phyloP scores from a whole-genome alignment of 768 basidiomycete genomes.

The Suillus luteus region DNA sequence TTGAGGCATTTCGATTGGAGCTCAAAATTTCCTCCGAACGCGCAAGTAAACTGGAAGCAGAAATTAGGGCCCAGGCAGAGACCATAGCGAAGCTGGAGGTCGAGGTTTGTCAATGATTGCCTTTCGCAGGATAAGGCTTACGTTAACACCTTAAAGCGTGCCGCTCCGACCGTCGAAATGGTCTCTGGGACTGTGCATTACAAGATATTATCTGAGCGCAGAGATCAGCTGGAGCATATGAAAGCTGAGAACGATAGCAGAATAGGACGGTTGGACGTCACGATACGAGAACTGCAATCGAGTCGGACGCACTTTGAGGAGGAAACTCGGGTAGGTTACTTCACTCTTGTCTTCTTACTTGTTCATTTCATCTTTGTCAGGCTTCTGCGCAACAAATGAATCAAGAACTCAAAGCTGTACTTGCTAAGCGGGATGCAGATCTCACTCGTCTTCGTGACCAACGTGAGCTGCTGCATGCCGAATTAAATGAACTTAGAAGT shows the following conservation, averaged over 20 bases:
- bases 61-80: constrained; percentile 46
- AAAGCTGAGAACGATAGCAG: constrained; percentile 42
- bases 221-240: constrained; percentile 47
- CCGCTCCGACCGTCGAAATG: constrained; percentile 42
- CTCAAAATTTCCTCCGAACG: constrained; percentile 39
- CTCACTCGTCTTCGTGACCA: constrained; percentile 68
- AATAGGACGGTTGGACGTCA: constrained; percentile 43
- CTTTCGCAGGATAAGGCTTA: constrained; percentile 36
- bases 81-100: constrained; percentile 46
- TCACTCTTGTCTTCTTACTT: constrained; percentile 15
- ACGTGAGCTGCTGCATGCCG: constrained; percentile 66
- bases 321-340: constrained; percentile 41
- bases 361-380: constrained; percentile 29
- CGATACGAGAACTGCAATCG: constrained; percentile 41
- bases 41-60: constrained; percentile 49
- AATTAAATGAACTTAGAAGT: constrained; percentile 67
- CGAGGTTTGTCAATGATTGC: constrained; percentile 39
- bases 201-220: constrained; percentile 55
- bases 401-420: constrained; percentile 63
- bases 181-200: constrained; percentile 55
- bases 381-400: constrained; percentile 47
- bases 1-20: constrained; percentile 38
- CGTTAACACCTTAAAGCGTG: not conserved
- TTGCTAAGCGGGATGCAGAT: constrained; percentile 68
- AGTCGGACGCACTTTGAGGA: constrained; percentile 52